phyloP scores from a whole-genome alignment of 2,329 filamentous ascomycete species.

The Fusarium sacchari region DNA sequence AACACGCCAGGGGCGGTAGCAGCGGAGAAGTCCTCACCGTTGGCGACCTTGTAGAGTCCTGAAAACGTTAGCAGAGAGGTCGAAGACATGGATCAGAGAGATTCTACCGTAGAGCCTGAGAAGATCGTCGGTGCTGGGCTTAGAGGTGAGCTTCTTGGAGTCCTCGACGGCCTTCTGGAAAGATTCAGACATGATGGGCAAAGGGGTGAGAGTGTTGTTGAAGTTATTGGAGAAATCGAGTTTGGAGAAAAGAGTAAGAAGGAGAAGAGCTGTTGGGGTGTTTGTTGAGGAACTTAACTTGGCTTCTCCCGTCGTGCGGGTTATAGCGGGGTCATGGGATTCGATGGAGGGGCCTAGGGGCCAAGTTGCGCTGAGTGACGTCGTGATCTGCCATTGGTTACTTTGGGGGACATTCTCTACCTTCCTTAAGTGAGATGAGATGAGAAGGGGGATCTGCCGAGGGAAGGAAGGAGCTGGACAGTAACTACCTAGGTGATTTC shows the following conservation, averaged over 20 bases:
- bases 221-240: background rate
- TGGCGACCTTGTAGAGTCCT: slow-evolving; percentile 70
- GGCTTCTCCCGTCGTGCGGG: slow-evolving; percentile 26
- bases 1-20: slow-evolving; percentile 74
- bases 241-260: background rate
- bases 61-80: background rate
- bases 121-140: slow-evolving; percentile 72
- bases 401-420: slow-evolving; percentile 1
- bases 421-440: slow-evolving; percentile 2
- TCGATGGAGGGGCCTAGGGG: slow-evolving; percentile 29
- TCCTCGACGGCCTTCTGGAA: slow-evolving; percentile 69
- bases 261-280: slow-evolving; percentile 32
- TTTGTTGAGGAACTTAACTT: slow-evolving; percentile 39
- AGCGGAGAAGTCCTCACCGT: slow-evolving; percentile 64
- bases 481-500: background rate
- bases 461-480: slow-evolving; percentile 1
- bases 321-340: slow-evolving; percentile 40
- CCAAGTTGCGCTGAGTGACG: slow-evolving; percentile 24
- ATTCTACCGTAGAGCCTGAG: slow-evolving; percentile 69
- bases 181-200: slow-evolving; percentile 54
- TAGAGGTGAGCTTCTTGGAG: slow-evolving; percentile 73
- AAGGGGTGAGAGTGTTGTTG: background rate
- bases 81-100: background rate
- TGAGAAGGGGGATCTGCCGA: slow-evolving; percentile 17
- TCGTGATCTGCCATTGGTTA: slow-evolving; percentile 28